phyloP scores from a whole-genome alignment of 805 yeast genomes.

The Myxozyma vanderwaltii region DNA sequence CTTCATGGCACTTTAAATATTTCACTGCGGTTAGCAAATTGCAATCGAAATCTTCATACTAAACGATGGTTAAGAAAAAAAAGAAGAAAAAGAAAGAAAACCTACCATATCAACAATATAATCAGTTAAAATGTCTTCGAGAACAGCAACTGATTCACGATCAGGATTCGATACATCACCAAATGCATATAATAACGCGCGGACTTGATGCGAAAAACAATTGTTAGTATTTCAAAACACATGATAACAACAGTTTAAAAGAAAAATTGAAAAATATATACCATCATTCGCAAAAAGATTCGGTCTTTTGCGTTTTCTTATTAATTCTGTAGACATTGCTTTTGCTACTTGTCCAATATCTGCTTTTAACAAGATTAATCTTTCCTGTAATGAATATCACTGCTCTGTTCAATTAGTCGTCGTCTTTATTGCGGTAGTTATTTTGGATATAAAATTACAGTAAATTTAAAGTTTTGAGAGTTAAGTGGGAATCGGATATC shows the following conservation, averaged over 20 bases:
- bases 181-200: conserved; percentile 65
- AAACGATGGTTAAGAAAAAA: background rate
- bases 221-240: too few relatives aligned
- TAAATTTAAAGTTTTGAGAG: background rate
- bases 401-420: too few relatives aligned
- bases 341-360: too few relatives aligned
- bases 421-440: too few relatives aligned
- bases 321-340: conserved; percentile 6
- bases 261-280: conserved; percentile 24
- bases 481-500: background rate
- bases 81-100: conserved; percentile 15
- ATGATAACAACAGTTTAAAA: too few relatives aligned
- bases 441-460: too few relatives aligned
- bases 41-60: too few relatives aligned
- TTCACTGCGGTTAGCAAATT: too few relatives aligned
- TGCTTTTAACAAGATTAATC: too few relatives aligned
- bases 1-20: conserved; percentile 51
- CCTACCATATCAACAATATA: conserved; percentile 58
- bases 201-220: too few relatives aligned
- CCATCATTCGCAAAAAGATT: conserved; percentile 51
- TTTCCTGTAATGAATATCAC: too few relatives aligned
- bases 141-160: conserved; percentile 61
- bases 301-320: conserved; percentile 46
- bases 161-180: conserved; percentile 73
- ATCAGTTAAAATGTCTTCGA: conserved; percentile 68